These are phyloP conservation scores for Penicillium taxi DNA, from an alignment of 495 filamentous ascomycete genomes.

Conservation along the genomic window DNA sequence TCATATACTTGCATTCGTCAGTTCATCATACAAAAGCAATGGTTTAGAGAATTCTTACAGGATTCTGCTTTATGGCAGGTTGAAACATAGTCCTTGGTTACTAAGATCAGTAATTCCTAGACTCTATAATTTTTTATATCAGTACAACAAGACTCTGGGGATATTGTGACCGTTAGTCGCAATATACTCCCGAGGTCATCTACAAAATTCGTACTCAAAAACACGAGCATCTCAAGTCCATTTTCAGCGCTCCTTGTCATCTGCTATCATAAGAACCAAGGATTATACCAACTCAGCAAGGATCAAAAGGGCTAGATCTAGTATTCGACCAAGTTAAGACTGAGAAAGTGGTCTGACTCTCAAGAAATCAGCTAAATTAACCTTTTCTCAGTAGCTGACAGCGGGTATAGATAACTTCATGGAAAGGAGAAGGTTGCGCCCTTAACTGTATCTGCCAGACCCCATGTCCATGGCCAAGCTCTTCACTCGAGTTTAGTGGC, in stretches of 20 bases:
- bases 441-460: constrained; percentile 3
- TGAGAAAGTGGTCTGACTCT: too few species aligned
- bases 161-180: constrained; percentile 3
- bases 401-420: not conserved
- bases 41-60: constrained; percentile 22
- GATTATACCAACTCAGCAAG: too few species aligned
- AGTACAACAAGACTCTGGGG: too few species aligned
- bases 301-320: too few species aligned
- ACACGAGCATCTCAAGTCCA: too few species aligned
- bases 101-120: too few species aligned
- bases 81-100: not conserved
- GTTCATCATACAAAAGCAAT: constrained; percentile 32
- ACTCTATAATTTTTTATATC: too few species aligned
- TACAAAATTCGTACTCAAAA: not conserved
- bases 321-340: too few species aligned
- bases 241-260: constrained; percentile 3
- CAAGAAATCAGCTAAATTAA: too few species aligned
- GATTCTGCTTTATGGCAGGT: not conserved
- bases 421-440: constrained; percentile 9
- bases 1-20: constrained; percentile 32
- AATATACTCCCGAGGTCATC: too few species aligned
- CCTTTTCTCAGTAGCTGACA: constrained; percentile 1
- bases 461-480: constrained; percentile 9
- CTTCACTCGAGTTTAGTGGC: constrained; percentile 11
- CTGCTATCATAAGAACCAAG: too few species aligned